Base-by-base conservation (phyloP, 2,329 filamentous ascomycete species). In the Leptographium procerum region DNA sequence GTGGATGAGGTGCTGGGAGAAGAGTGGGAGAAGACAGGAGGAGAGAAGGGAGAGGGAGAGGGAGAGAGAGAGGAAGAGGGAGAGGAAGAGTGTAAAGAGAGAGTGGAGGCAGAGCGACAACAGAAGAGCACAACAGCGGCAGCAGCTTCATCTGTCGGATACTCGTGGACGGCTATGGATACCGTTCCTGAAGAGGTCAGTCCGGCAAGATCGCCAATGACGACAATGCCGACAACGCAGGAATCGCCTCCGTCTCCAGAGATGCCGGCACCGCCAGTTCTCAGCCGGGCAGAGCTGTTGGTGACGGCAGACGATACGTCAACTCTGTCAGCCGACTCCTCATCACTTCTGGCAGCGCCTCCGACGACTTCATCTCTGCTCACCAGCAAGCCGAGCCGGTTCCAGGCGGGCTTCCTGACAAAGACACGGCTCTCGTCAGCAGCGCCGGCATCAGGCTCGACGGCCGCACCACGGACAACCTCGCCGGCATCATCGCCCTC, bases 361-460 rank as follows among this genome's bases (percentile, higher is more conserved):
- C n/a, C n/a, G n/a, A n/a, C n/a, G n/a, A n/a, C n/a, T n/a, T n/a
- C n/a, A n/a, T n/a, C n/a, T n/a, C n/a, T n/a, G n/a, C n/a, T n/a
- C n/a, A n/a, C 66, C 19, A 65, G 71, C 36, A 88, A 88, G 65
- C 82, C 82, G 55, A 88, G 82, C 72, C 83, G 92, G 50, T 97
- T 97, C 73, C 89, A 95, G 66, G 81, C 91, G 2, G 92, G 92
- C 6, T 96, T 96, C 70, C 74, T 97, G 28, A 84, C 88, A 74
- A 81, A 81, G 68, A 47, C 71, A 74, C 50, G 66, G 69, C 2
- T 74, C 76, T 52, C 40, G 34, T 24, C 43, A 36, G 19, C 48
- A 13, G 29, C 13, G 14, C 14, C 40, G 33, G 24, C 26, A 13
- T 13, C 28, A 26, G 10, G 4, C 2, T 4, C 52, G 19, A 31